These are phyloP conservation scores for Hypoxylon sp. DNA, from an alignment of 2,329 filamentous ascomycete genomes.

Conservation along the genomic window DNA sequence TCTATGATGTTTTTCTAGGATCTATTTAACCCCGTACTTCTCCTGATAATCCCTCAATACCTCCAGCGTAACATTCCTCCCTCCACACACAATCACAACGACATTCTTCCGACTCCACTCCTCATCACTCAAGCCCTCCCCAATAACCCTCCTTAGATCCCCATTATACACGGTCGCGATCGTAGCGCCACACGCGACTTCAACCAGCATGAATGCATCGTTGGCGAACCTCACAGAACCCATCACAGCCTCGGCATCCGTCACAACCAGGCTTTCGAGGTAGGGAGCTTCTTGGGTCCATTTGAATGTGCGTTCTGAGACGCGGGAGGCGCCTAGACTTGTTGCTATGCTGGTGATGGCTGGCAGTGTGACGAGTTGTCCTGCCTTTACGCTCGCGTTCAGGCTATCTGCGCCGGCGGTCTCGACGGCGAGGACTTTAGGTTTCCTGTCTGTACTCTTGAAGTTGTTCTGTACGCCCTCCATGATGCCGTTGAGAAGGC, in stretches of 20 bases:
- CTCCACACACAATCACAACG: conserved; percentile 88
- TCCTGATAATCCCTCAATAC: conserved; percentile 71
- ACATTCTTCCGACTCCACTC: conserved; percentile 77
- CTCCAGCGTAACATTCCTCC: conserved; percentile 73
- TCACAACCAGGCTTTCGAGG: conserved; percentile 71
- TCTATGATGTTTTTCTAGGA: not conserved
- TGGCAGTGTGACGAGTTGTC: conserved; percentile 71
- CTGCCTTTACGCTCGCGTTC: conserved; percentile 69
- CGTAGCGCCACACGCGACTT: conserved; percentile 86
- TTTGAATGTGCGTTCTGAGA: conserved; percentile 76
- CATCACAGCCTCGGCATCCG: conserved; percentile 82
- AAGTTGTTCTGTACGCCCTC: conserved; percentile 70
- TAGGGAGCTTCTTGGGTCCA: conserved; percentile 65
- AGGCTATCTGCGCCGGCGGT: conserved; percentile 81
- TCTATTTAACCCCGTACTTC: conserved; percentile 56
- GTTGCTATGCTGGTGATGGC: conserved; percentile 82
- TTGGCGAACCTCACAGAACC: conserved; percentile 83
- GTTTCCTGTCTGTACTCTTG: conserved; percentile 45
- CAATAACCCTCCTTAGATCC: conserved; percentile 71
- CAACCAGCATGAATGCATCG: conserved; percentile 84
- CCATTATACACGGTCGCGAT: conserved; percentile 77
- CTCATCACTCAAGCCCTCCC: conserved; percentile 64
- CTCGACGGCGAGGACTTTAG: conserved; percentile 78
- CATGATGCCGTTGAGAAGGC: conserved; percentile 81
- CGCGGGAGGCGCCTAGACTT: conserved; percentile 78